Base-by-base conservation (phyloP, 2,329 filamentous ascomycete genomes). In the Falciphora oryzae region DNA sequence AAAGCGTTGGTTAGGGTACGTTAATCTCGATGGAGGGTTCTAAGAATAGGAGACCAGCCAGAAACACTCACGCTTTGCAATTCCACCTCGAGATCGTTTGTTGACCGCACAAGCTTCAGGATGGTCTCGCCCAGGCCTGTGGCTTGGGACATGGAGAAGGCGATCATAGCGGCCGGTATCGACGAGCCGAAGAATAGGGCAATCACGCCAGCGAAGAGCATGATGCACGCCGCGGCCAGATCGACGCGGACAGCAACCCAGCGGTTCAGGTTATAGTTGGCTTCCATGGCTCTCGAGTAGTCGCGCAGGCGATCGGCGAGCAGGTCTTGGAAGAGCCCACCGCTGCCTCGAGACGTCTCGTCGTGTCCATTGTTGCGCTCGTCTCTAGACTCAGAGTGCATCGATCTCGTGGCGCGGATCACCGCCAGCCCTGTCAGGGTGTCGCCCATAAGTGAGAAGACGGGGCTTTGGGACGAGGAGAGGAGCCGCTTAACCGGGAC, bases 241-340 rank as follows among this genome's bases (percentile, higher is more conserved):
- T 97, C 93, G 11, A 95, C 91, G 64, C 93, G 86, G 76, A 96
- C 89, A 4, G 93, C 89, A 53, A 97, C 86, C 93, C 93, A 97
- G 78, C 93, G 86, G 76, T 97, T 97, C 79, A 65, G 93, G 86
- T 79, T 97, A 35, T 71, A 73, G 59, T 73, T 71, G 3, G 74
- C 67, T 61, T 76, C 74, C 16, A 69, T 65, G 7, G 73, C 73
- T 25, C 72, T 71, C 38, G 72, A 69, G 65, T 74, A 71, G 0
- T 69, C 68, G 6, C 68, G 70, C 13, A 76, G 63, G 50, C 68
- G 71, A 10, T 73, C 72, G 13, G 74, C 72, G 4, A 76, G 68
- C 8, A 69, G 63, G 4, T 66, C 62, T 63, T 71, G 69, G 65
- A 75, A 75, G 25, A 70, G 67, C 50, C 2, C 29, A 14, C 70